A percentile compares a stretch with the other conserved stretches of the same genome.
Evolutionary conservation across 345 rosid species (phyloP).

Genomic region (Hibiscus mutabilis): DNA sequence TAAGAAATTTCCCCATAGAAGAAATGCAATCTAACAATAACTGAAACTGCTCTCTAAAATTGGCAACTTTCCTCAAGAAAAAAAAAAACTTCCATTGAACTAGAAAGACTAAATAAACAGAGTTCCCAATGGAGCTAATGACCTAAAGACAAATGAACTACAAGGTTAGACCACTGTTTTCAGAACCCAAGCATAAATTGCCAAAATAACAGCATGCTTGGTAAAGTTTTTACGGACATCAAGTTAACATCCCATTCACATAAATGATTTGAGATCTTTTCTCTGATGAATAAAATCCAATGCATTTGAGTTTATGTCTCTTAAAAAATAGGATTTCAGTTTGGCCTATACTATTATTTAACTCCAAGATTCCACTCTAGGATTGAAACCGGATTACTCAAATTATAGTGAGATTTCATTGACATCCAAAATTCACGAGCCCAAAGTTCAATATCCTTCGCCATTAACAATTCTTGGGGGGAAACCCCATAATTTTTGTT

Average conservation of each 20-base stretch:
- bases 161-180: not conserved
- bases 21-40: too few relatives aligned
- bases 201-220: not conserved
- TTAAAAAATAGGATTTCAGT: not conserved
- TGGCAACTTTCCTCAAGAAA: not conserved
- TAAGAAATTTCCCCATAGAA: too few relatives aligned
- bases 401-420: not conserved
- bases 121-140: not conserved
- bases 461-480: not conserved
- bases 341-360: not conserved
- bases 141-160: not conserved
- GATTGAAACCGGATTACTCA: not conserved
- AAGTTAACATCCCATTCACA: constrained; percentile 1
- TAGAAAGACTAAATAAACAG: not conserved
- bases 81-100: not conserved
- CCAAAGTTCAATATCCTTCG: not conserved
- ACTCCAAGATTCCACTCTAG: not conserved
- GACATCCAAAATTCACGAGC: not conserved
- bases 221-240: not conserved
- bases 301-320: not conserved
- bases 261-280: not conserved
- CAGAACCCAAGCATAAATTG: not conserved
- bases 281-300: not conserved
- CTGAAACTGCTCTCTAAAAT: not conserved
- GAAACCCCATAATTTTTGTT: not conserved